Conservation (phyloP, 495 filamentous ascomycete species). For the Tetracladium setigerum region DNA sequence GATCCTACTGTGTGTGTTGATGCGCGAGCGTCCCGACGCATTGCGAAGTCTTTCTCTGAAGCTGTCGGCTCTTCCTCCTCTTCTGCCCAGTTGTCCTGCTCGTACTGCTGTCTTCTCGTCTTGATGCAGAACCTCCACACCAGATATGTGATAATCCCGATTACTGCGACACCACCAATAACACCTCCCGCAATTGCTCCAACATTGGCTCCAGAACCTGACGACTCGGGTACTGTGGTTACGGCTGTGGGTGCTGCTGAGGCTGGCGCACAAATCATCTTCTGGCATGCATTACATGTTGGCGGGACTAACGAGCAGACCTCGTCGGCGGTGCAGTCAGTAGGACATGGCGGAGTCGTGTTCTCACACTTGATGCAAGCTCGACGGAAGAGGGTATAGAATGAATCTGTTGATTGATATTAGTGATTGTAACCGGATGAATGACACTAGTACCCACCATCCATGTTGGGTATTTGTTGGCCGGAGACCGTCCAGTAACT, state of each 20-base stretch:
- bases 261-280: constrained; percentile 50
- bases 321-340: constrained; percentile 33
- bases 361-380: constrained; percentile 33
- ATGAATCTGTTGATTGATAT: constrained; percentile 3
- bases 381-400: constrained; percentile 36
- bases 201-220: constrained; percentile 48
- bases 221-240: constrained; percentile 13
- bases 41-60: constrained; percentile 48
- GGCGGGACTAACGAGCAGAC: constrained; percentile 49
- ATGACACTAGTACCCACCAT: too few relatives aligned
- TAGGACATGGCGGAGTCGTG: constrained; percentile 40
- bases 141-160: constrained; percentile 66
- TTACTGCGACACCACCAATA: constrained; percentile 61
- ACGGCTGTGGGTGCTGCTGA: constrained; percentile 25
- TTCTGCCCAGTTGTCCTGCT: constrained; percentile 38
- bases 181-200: constrained; percentile 84
- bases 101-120: constrained; percentile 58
- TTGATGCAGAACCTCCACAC: constrained; percentile 86
- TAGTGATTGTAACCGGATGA: too few relatives aligned
- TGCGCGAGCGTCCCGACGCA: constrained; percentile 56
- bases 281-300: constrained; percentile 50
- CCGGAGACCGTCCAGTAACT: too few relatives aligned
- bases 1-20: constrained; percentile 85
- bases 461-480: too few relatives aligned
- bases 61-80: constrained; percentile 33